phyloP scores from a whole-genome alignment of 2,329 filamentous ascomycete species.

The Zalaria sp. region DNA sequence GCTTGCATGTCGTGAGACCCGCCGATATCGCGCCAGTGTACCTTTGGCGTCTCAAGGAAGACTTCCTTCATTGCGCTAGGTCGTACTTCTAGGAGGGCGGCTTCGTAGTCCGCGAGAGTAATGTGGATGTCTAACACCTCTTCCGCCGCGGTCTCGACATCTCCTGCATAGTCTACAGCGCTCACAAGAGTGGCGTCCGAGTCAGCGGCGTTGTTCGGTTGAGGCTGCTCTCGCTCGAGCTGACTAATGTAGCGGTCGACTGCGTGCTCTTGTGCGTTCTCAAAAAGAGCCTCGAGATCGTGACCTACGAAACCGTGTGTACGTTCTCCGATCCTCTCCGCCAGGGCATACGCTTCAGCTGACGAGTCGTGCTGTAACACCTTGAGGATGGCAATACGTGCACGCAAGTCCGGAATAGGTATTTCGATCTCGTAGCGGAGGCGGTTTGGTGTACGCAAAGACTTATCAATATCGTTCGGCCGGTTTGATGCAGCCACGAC shows the following conservation, averaged over 20 bases:
- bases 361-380: slow-evolving; percentile 32
- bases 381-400: slow-evolving; percentile 61
- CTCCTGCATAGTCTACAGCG: not conserved
- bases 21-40: slow-evolving; percentile 77
- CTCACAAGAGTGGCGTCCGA: not conserved
- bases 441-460: slow-evolving; percentile 49
- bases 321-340: slow-evolving; percentile 51
- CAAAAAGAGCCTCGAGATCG: slow-evolving; percentile 56
- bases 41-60: slow-evolving; percentile 73
- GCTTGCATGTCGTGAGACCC: slow-evolving; percentile 65
- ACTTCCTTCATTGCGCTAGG: slow-evolving; percentile 83
- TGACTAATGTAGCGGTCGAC: slow-evolving; percentile 14
- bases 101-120: slow-evolving; percentile 41
- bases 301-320: slow-evolving; percentile 80
- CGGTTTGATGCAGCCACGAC: slow-evolving; percentile 65
- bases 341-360: slow-evolving; percentile 27
- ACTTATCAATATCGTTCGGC: slow-evolving; percentile 55
- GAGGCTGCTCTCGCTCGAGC: not conserved
- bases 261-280: slow-evolving; percentile 33
- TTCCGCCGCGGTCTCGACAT: not conserved
- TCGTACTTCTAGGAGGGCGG: slow-evolving; percentile 53
- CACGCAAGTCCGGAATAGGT: slow-evolving; percentile 57
- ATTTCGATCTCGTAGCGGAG: slow-evolving; percentile 58
- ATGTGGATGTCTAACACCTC: slow-evolving; percentile 3
- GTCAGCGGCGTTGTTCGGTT: not conserved